Conservation (phyloP, 2,329 filamentous ascomycete species). For the Metarhizium rileyi region DNA sequence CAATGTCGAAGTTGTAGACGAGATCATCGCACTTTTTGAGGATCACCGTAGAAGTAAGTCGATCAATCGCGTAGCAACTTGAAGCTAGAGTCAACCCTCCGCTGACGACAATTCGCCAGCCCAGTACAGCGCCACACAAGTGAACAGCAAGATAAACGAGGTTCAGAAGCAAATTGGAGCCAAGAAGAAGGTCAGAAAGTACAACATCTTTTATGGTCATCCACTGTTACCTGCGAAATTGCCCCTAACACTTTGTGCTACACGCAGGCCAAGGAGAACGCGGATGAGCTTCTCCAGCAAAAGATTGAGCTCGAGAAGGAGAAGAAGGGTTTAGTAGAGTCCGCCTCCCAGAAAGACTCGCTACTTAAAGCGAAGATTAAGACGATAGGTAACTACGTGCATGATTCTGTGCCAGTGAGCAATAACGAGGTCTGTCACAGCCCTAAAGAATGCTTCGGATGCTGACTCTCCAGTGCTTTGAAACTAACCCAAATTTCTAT, state of each 20-base stretch:
- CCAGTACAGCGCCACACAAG: slow-evolving; percentile 68
- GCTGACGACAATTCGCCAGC: slow-evolving; percentile 23
- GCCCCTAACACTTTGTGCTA: neutral
- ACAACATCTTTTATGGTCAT: neutral
- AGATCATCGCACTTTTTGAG: slow-evolving; percentile 79
- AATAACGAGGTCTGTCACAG: slow-evolving; percentile 55
- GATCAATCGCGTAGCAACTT: neutral
- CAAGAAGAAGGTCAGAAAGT: slow-evolving; percentile 67
- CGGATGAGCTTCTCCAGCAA: slow-evolving; percentile 65
- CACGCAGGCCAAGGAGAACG: slow-evolving; percentile 72
- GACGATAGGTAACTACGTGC: slow-evolving; percentile 64
- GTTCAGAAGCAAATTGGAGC: slow-evolving; percentile 82
- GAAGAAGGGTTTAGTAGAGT: slow-evolving; percentile 69
- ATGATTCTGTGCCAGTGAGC: slow-evolving; percentile 75
- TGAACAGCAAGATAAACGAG: slow-evolving; percentile 77
- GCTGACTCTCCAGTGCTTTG: neutral
- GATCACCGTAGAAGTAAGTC: slow-evolving; percentile 65
- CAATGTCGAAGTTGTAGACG: slow-evolving; percentile 75
- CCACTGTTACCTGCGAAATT: neutral
- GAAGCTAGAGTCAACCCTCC: neutral
- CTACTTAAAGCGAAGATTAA: slow-evolving; percentile 69
- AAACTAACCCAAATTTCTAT: neutral
- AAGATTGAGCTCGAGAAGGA: slow-evolving; percentile 71
- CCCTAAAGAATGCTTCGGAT: neutral
- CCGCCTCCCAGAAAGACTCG: slow-evolving; percentile 65